Evolutionary conservation across 1,139 yeast species (phyloP).

Genomic region (Kluyveromyces sp.): DNA sequence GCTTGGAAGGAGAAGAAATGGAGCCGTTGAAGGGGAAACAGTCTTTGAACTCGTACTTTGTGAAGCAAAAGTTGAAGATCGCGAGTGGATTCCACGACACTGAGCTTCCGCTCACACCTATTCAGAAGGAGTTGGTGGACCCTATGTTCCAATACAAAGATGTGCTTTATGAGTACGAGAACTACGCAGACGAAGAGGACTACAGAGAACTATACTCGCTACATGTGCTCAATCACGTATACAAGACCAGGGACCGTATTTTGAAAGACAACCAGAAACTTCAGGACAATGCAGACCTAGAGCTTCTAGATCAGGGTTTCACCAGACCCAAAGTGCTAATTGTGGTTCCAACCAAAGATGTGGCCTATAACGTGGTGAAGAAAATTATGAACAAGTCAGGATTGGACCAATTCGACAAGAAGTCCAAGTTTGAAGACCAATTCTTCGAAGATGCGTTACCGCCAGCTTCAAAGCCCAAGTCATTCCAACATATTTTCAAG

Average conservation of each 20-base stretch:
- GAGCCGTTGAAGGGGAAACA: conserved; percentile 15
- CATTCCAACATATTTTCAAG: conserved; percentile 68
- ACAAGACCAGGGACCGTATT: conserved; percentile 76
- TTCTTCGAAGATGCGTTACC: conserved; percentile 47
- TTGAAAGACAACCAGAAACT: conserved; percentile 64
- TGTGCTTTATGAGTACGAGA: conserved; percentile 53
- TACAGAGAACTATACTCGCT: conserved; percentile 59
- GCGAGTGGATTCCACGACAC: conserved; percentile 19
- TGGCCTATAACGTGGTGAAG: conserved; percentile 65
- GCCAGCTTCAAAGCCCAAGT: conserved; percentile 66
- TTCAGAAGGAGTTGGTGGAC: conserved; percentile 41
- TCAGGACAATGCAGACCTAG: conserved; percentile 37
- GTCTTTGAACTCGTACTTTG: conserved; percentile 27
- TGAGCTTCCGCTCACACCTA: conserved; percentile 28
- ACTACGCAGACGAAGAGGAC: conserved; percentile 35
- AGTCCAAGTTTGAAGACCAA: conserved; percentile 63
- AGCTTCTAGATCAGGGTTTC: conserved; percentile 86
- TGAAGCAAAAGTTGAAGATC: conserved; percentile 29
- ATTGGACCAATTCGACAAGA: conserved; percentile 70
- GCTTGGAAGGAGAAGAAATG: conserved; percentile 8
- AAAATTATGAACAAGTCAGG: conserved; percentile 58
- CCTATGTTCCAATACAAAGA: conserved; percentile 73
- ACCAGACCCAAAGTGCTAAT: conserved; percentile 86
- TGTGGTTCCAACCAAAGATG: conserved; percentile 75
- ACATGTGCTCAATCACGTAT: conserved; percentile 76